phyloP scores from a whole-genome alignment of 2,329 filamentous ascomycete genomes.

The Aplosporella prunicola region DNA sequence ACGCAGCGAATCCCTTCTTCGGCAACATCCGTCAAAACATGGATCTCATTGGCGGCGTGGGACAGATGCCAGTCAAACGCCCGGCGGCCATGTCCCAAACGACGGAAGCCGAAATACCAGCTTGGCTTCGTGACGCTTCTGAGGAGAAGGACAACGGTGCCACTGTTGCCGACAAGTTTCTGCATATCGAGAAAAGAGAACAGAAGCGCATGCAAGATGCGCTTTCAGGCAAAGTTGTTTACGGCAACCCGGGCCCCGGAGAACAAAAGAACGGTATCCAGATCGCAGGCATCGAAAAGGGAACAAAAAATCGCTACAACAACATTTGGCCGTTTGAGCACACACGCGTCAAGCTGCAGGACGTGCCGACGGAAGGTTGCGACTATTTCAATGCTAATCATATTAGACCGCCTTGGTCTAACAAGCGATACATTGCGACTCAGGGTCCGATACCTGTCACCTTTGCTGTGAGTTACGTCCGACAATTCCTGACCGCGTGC shows the following conservation, averaged over 20 bases:
- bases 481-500: neutral
- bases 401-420: conserved; percentile 66
- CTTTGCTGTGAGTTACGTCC: conserved; percentile 59
- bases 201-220: conserved; percentile 88
- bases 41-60: conserved; percentile 87
- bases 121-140: conserved; percentile 66
- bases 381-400: conserved; percentile 96
- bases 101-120: conserved; percentile 50
- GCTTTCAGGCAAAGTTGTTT: conserved; percentile 51
- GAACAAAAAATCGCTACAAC: conserved; percentile 92
- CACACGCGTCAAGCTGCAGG: conserved; percentile 69
- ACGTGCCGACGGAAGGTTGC: conserved; percentile 57
- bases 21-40: conserved; percentile 94
- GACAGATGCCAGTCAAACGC: conserved; percentile 58
- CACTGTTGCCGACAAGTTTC: conserved; percentile 69
- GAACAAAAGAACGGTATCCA: conserved; percentile 48
- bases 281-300: conserved; percentile 88
- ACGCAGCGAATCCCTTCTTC: conserved; percentile 80
- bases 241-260: conserved; percentile 37
- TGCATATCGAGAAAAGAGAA: conserved; percentile 75
- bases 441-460: conserved; percentile 90
- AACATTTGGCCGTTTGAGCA: conserved; percentile 97
- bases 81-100: conserved; percentile 43
- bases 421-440: conserved; percentile 91
- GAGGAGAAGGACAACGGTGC: conserved; percentile 65